Evolutionary conservation across 164 flowering plant species (phyloP).

Genomic region (Chimonanthus praecox): DNA sequence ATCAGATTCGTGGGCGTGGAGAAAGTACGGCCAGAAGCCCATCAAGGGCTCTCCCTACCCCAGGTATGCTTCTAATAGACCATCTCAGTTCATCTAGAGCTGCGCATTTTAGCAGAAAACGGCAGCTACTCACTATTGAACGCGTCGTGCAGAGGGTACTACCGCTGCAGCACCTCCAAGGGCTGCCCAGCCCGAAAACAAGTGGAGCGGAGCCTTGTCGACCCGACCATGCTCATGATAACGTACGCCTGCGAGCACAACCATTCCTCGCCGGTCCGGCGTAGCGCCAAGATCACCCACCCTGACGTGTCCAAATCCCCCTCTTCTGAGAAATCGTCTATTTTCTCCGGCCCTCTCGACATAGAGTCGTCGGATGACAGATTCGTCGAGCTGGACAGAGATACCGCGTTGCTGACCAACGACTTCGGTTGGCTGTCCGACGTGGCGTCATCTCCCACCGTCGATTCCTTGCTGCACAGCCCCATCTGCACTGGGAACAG

Average conservation of each 20-base stretch:
- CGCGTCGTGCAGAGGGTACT: slow-evolving; percentile 57
- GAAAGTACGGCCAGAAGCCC: slow-evolving; percentile 93
- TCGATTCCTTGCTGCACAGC: slow-evolving; percentile 37
- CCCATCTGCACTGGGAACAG: slow-evolving; percentile 35
- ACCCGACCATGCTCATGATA: slow-evolving; percentile 71
- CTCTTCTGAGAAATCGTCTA: slow-evolving; percentile 8
- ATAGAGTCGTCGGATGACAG: slow-evolving; percentile 19
- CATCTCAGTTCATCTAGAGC: neutral
- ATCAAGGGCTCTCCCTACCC: slow-evolving; percentile 94
- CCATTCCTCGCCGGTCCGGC: slow-evolving; percentile 51
- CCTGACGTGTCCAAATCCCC: neutral
- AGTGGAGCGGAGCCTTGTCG: slow-evolving; percentile 75
- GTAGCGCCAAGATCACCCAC: slow-evolving; percentile 12
- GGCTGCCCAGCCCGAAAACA: slow-evolving; percentile 96
- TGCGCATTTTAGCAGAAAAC: neutral
- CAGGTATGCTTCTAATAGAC: slow-evolving; percentile 27
- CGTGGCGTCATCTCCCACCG: slow-evolving; percentile 31
- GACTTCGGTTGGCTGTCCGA: slow-evolving; percentile 16
- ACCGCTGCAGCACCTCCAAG: slow-evolving; percentile 82
- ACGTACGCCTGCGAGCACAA: slow-evolving; percentile 89
- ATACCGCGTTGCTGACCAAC: slow-evolving; percentile 31
- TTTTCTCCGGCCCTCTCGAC: slow-evolving; percentile 12
- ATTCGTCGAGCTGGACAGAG: slow-evolving; percentile 27
- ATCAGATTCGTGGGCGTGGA: slow-evolving; percentile 88
- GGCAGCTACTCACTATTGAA: neutral